Base-by-base conservation (phyloP, 2,329 filamentous ascomycete species). In the Fusarium dimerum region DNA sequence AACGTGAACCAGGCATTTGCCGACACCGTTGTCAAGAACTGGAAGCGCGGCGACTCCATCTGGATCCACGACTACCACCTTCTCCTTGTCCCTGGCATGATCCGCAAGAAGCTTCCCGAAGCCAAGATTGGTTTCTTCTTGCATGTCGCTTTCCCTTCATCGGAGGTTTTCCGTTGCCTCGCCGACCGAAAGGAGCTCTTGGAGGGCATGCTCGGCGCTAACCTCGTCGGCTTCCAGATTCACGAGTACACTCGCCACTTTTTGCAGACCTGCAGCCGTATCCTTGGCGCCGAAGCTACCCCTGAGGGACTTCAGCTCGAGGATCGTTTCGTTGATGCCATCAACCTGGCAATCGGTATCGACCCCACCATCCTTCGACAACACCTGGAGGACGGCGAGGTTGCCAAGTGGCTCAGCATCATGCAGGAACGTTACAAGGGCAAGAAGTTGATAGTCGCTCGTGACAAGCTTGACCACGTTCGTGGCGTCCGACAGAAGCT, bases 61-160 rank as follows among this genome's bases (percentile, higher is more conserved):
- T 97, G 93, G 93, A 79, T 97, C 42, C 92, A 97, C 69, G 93
- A 97, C 71, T 97, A 97, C 68, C 93, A 97, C 70, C 79, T 97
- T 44, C 80, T 97, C 5, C 80, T 97, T 6, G 90, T 97, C 1
- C 93, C 93, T 3, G 82, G 79, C 43, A 95, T 97, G 90, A 79
- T 97, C 43, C 89, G 93, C 29, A 87, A 95, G 74, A 89, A 92
- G 77, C 79, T 94, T 10, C 92, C 93, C 1, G 91, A 97, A 59
- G 93, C 93, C 15, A 89, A 96, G 74, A 97, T 97, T 63, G 93
- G 93, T 11, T 94, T 97, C 76, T 97, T 97, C 75, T 76, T 97
- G 15, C 93, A 97, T 68, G 91, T 93, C 29, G 92, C 93, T 0
- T 97, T 97, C 71, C 93, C 93, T 1, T 97, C 93, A 0, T 97